Conservation (phyloP, 495 filamentous ascomycete genomes). For the Xylaria palmicola region DNA sequence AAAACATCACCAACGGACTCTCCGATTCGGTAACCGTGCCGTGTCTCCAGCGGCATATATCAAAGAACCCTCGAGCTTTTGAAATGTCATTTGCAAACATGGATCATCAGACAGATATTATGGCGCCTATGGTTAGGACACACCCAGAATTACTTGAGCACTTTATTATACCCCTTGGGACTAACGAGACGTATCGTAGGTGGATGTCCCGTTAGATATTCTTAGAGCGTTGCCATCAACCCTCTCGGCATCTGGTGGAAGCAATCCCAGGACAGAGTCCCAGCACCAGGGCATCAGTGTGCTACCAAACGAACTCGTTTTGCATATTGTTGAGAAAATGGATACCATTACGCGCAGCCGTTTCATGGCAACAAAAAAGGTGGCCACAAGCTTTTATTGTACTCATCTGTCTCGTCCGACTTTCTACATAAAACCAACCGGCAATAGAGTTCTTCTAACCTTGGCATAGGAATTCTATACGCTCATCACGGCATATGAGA, state of each 20-base stretch:
- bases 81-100: not conserved
- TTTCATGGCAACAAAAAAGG: constrained; percentile 22
- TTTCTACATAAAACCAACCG: not conserved
- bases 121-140: not conserved
- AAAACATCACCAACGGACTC: no score
- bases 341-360: constrained; percentile 20
- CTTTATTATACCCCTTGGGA: no score
- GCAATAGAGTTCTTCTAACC: not conserved
- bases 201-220: no score
- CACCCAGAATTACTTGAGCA: not conserved
- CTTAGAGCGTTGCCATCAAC: no score
- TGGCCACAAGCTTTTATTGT: constrained; percentile 3
- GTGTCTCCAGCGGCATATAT: not conserved
- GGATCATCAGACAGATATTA: not conserved
- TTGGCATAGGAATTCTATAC: not conserved
- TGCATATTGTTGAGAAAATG: constrained; percentile 25
- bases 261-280: not conserved
- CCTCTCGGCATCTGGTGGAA: not conserved
- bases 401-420: not conserved
- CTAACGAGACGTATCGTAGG: no score
- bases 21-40: no score
- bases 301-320: constrained; percentile 20
- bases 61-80: not conserved
- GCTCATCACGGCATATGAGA: constrained; percentile 21
- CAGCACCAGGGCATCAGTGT: not conserved